phyloP scores from a whole-genome alignment of 1,284 basidiomycete genomes.

The Apiotrichum porosum region DNA sequence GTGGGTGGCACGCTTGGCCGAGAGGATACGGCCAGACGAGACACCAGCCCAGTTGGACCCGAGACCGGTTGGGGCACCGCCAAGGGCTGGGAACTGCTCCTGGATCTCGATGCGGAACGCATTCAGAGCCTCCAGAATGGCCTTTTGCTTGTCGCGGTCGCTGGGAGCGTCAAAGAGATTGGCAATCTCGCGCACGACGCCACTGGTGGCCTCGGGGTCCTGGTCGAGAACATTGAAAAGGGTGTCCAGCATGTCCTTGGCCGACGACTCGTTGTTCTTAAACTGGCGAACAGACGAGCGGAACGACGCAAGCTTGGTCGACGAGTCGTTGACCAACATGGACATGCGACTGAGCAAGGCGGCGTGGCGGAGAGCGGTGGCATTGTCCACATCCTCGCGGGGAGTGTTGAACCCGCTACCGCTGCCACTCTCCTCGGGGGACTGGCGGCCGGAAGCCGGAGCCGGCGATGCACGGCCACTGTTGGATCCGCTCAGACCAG shows the following conservation, averaged over 20 bases:
- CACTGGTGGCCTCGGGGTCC: constrained; percentile 68
- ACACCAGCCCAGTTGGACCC: constrained; percentile 68
- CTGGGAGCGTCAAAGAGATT: constrained; percentile 71
- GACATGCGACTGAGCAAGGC: constrained; percentile 66
- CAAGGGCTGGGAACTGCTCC: constrained; percentile 73
- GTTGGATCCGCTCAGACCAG: constrained; percentile 51
- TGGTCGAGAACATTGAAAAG: constrained; percentile 78
- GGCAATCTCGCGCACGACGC: constrained; percentile 71
- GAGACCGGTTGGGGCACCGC: constrained; percentile 51
- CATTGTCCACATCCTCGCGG: constrained; percentile 45
- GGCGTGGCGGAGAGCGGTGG: constrained; percentile 55
- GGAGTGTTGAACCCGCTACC: constrained; percentile 41
- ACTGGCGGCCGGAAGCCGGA: constrained; percentile 6
- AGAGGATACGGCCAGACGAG: constrained; percentile 71
- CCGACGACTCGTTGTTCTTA: constrained; percentile 69
- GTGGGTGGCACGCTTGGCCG: constrained; percentile 69
- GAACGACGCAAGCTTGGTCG: constrained; percentile 68
- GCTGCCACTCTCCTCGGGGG: constrained; percentile 18
- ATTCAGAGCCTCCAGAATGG: constrained; percentile 71
- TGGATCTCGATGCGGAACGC: constrained; percentile 78
- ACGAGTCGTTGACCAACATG: constrained; percentile 63
- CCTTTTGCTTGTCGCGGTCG: constrained; percentile 67
- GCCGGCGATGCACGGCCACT: background rate
- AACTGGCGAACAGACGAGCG: constrained; percentile 76
- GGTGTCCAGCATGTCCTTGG: constrained; percentile 79